phyloP scores from a whole-genome alignment of 768 basidiomycete genomes.

The Kwoniella sp. region DNA sequence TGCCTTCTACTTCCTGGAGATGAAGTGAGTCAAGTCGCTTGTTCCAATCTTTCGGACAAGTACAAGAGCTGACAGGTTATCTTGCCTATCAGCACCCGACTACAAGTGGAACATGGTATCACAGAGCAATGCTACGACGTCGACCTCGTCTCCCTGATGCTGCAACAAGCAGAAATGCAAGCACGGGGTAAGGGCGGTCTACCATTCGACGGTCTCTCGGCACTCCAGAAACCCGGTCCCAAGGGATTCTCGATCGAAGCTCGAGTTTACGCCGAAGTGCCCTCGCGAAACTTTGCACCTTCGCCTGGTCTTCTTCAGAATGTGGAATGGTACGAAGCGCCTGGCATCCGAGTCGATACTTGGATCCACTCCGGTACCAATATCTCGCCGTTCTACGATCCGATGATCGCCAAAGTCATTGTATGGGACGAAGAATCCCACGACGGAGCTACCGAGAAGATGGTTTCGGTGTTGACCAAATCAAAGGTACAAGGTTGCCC shows the following conservation, averaged over 20 bases:
- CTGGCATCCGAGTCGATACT: constrained; percentile 52
- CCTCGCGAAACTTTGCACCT: constrained; percentile 63
- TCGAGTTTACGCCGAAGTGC: constrained; percentile 68
- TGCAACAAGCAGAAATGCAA: constrained; percentile 60
- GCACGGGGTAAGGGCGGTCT: constrained; percentile 30
- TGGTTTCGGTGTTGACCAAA: constrained; percentile 57
- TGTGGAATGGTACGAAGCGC: constrained; percentile 58
- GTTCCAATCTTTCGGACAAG: background rate
- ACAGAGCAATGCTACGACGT: constrained; percentile 64
- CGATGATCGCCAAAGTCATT: constrained; percentile 64
- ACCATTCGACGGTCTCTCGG: constrained; percentile 4
- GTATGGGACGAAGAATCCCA: constrained; percentile 60
- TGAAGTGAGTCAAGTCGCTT: constrained; percentile 59
- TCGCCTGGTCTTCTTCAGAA: constrained; percentile 67
- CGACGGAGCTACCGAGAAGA: constrained; percentile 59
- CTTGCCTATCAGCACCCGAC: constrained; percentile 9
- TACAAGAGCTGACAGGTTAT: background rate
- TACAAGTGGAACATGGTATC: constrained; percentile 68
- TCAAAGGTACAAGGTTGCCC: constrained; percentile 64
- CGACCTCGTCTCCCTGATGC: constrained; percentile 69
- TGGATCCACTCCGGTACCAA: constrained; percentile 61
- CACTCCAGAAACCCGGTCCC: constrained; percentile 23
- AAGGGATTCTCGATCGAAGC: constrained; percentile 62
- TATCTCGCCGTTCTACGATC: constrained; percentile 59
- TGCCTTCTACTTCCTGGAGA: constrained; percentile 69